phyloP scores from a whole-genome alignment of 306 rosid species.

The Casuarina glauca region DNA sequence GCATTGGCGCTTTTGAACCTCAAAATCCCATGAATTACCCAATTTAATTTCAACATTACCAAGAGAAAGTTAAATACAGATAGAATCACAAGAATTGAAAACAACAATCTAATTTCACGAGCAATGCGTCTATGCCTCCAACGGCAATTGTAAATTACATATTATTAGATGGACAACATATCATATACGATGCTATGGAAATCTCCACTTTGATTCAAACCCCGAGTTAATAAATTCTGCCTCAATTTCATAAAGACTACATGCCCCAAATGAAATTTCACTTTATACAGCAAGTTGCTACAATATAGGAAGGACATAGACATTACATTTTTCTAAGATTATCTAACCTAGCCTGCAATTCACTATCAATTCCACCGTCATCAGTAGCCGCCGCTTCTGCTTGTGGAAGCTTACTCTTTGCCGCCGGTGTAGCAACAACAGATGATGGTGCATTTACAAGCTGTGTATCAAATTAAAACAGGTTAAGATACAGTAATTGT shows the following conservation, averaged over 20 bases:
- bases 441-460: constrained; percentile 87
- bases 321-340: constrained; percentile 81
- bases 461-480: constrained; percentile 46
- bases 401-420: constrained; percentile 70
- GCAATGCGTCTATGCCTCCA: neutral
- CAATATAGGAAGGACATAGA: constrained; percentile 23
- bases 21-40: neutral
- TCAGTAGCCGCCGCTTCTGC: constrained; percentile 66
- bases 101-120: neutral
- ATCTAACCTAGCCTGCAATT: constrained; percentile 90
- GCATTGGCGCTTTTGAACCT: no score
- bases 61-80: neutral
- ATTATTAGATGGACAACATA: constrained; percentile 6
- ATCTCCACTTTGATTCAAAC: constrained; percentile 20
- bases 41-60: neutral
- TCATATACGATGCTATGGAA: constrained; percentile 24
- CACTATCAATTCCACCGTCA: constrained; percentile 83
- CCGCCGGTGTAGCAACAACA: constrained; percentile 78
- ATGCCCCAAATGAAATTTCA: constrained; percentile 32
- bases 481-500: constrained; percentile 15
- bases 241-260: constrained; percentile 30
- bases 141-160: neutral
- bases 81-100: neutral
- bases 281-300: constrained; percentile 29
- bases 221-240: constrained; percentile 35